Conservation (phyloP, 2,329 filamentous ascomycete genomes). For the Grosmannia penicillata region DNA sequence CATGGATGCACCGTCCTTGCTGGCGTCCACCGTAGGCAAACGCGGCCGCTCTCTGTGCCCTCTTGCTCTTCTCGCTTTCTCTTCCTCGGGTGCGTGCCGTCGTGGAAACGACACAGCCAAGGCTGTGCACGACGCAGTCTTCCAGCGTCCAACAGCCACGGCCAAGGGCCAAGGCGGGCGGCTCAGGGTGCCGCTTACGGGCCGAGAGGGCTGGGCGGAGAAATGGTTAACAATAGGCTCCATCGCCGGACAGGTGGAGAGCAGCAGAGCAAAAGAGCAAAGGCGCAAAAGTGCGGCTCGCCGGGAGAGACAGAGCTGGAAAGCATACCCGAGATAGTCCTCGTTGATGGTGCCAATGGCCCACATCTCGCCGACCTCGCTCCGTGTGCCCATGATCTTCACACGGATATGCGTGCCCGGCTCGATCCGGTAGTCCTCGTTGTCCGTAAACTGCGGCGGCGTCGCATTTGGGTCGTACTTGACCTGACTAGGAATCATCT, state of each 20-base stretch:
- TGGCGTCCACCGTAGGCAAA: no score
- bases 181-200: slow-evolving; percentile 2
- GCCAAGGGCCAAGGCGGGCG: no score
- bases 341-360: slow-evolving; percentile 96
- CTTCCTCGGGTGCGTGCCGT: no score
- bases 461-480: slow-evolving; percentile 93
- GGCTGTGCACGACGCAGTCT: background rate
- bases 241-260: no score
- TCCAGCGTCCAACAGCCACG: background rate
- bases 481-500: slow-evolving; percentile 85
- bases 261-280: no score
- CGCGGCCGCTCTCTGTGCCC: no score
- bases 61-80: no score
- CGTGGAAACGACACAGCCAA: background rate
- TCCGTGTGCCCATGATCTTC: slow-evolving; percentile 86
- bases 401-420: slow-evolving; percentile 85
- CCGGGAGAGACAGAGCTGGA: no score
- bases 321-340: slow-evolving; percentile 50
- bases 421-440: slow-evolving; percentile 86
- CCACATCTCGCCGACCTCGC: slow-evolving; percentile 89
- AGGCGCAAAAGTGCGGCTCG: no score
- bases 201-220: slow-evolving; percentile 4
- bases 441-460: slow-evolving; percentile 92
- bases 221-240: background rate
- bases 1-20: no score